Evolutionary conservation across 2,329 filamentous ascomycete genomes (phyloP), one percentile per base, ranked within the genome.

Genomic region (Ophiostoma montium): DNA sequence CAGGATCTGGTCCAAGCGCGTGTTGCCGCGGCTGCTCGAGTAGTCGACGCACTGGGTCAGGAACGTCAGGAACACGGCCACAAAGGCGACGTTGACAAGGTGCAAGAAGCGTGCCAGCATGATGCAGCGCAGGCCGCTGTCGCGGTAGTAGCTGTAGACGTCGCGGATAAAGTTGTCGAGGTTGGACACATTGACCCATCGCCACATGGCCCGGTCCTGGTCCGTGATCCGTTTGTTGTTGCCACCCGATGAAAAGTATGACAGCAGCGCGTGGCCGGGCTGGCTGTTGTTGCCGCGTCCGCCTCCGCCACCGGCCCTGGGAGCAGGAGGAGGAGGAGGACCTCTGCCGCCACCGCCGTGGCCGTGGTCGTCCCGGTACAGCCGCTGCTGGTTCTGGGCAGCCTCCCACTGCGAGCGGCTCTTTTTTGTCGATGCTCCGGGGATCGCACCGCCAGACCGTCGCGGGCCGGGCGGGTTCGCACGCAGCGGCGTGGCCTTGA

Each of bases 121-220:
- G 48, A 95, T 94, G 50, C 86, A 94, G 75, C 81, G 88, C 35
- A 94, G 78, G 0, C 89, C 89, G 54, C 86, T 83, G 2, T 83
- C 84, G 47, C 83, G 70, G 59, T 85, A 95, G 64, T 95, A 95
- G 55, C 84, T 74, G 62, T 95, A 95, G 3, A 94, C 86, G 54
- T 78, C 84, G 49, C 78, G 76, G 60, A 95, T 79, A 62, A 95
- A 95, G 58, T 80, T 82, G 64, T 95, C 89, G 48, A 95, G 70
- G 60, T 94, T 92, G 35, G 85, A 79, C 50, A 92, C 86, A 59
- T 95, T 95, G 49, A 86, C 86, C 85, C 89, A 95, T 65, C 86
- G 77, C 82, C 87, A 95, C 69, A 94, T 78, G 3, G 89, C 88
- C 63, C 82, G 84, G 60, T 90, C 84, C 63, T 80, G 80, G 12